Evolutionary conservation across 257 asterid species (phyloP), one percentile per base, ranked within the genome.

Genomic region (Avicennia marina): DNA sequence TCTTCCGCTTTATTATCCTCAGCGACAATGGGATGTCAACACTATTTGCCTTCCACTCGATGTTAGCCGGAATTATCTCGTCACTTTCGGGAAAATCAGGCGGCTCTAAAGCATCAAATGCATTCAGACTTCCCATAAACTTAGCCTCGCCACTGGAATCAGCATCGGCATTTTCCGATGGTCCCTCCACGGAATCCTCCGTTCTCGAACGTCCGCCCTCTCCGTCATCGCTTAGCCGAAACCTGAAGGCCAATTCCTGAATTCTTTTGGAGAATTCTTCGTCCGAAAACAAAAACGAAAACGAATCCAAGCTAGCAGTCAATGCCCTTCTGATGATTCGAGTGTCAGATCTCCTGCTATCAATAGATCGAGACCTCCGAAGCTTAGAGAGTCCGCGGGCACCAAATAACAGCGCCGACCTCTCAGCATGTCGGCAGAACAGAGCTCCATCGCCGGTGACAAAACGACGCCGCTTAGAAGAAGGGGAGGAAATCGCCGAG

Each of bases 21-120:
- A 93, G 94, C 8, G 99, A 93, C n/a, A 93, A 50, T 0, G 97
- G 99, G 17, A 93, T 73, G 4, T 82, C 96, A 27, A 81, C 56
- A 24, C 96, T 73, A 22, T 83, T 93, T 5, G 88, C 95, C 60
- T 62, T 82, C 67, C 82, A 62, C 72, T 89, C 96, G 11, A 89
- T 75, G 27, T 78, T 76, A 1, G 81, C 84, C 2, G 82, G 79
- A 63, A 79, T 76, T 3, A 74, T 81, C 58, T 75, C 90, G 2
- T 76, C 80, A 13, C 88, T 73, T 25, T 72, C 79, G 0, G 71
- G 77, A 60, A 90, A 85, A 27, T 66, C 67, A 0, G 86, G 89
- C 1, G 81, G 78, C 67, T 77, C 88, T 10, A 80, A 10, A 29
- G 41, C 25, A 44, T 81, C 85, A 48, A 84, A 82, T 9, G 63